Percentiles rank a stretch among this genome's conserved stretches.
These are phyloP conservation scores for Sclerotinia spermophila DNA, from an alignment of 2,329 filamentous ascomycete genomes.

Conservation along the genomic window DNA sequence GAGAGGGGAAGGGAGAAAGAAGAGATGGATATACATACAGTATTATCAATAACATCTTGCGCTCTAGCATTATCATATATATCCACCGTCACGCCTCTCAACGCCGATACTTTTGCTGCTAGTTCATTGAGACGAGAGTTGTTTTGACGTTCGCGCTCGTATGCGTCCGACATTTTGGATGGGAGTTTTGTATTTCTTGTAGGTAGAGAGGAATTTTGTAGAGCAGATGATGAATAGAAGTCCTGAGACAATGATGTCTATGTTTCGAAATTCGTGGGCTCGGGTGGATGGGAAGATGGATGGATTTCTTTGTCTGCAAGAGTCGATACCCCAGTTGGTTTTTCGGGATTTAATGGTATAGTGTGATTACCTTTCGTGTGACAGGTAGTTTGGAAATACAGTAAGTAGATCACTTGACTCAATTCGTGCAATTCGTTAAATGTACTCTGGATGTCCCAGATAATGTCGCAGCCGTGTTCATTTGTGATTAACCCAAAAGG, in stretches of 20 bases:
- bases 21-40: constrained; percentile 51
- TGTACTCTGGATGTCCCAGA: background rate
- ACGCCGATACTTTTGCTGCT: constrained; percentile 81
- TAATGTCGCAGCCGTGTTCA: background rate
- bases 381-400: background rate
- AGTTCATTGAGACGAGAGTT: constrained; percentile 91
- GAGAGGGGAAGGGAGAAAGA: background rate
- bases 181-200: background rate
- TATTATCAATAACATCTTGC: constrained; percentile 83
- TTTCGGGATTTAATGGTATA: background rate
- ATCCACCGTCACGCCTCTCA: constrained; percentile 91
- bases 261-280: background rate
- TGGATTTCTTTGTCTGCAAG: constrained; percentile 11
- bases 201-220: background rate
- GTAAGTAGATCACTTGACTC: background rate
- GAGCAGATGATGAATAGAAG: background rate
- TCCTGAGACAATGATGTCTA: background rate
- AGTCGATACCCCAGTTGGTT: background rate
- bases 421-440: background rate
- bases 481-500: background rate
- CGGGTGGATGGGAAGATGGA: background rate
- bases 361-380: background rate
- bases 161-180: constrained; percentile 65
- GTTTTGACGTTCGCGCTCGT: constrained; percentile 84
- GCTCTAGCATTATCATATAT: constrained; percentile 95